These are phyloP conservation scores for Penicillium vulpinum DNA, from an alignment of 2,329 filamentous ascomycete species.

Conservation along the genomic window DNA sequence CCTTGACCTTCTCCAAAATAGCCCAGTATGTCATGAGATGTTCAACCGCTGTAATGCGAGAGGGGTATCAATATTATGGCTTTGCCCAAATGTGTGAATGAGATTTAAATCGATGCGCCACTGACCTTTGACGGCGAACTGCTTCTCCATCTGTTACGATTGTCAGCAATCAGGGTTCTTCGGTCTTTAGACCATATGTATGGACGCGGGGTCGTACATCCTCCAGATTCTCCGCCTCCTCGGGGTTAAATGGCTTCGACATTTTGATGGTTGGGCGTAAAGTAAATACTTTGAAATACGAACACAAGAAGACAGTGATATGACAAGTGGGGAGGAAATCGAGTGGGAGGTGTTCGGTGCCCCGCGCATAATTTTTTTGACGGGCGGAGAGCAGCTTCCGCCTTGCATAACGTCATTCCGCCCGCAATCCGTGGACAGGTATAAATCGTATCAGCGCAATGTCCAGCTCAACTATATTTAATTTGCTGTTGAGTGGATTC, in stretches of 20 bases:
- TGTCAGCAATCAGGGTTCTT: constrained; percentile 24
- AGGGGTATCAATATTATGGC: constrained; percentile 9
- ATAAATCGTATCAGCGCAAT: neutral
- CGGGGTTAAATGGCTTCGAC: constrained; percentile 53
- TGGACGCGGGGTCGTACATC: constrained; percentile 53
- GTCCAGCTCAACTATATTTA: neutral
- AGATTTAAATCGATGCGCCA: neutral
- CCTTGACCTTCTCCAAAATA: constrained; percentile 86
- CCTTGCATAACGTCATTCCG: constrained; percentile 21
- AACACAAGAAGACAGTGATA: neutral
- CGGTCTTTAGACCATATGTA: neutral
- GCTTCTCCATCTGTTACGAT: constrained; percentile 81
- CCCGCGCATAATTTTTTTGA: constrained; percentile 38
- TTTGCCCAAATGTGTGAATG: neutral
- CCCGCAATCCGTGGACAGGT: neutral
- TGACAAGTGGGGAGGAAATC: constrained; percentile 2
- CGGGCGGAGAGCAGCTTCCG: constrained; percentile 29
- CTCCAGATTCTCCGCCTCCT: constrained; percentile 68
- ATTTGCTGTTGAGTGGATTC: neutral
- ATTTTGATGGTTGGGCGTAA: constrained; percentile 27
- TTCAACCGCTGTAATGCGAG: constrained; percentile 64
- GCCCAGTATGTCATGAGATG: constrained; percentile 97
- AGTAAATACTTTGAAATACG: neutral
- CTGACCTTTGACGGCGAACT: constrained; percentile 92
- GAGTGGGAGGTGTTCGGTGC: constrained; percentile 17